Evolutionary conservation across 331 rosid genomes (phyloP).

Genomic region (Phaseolus coccineus): DNA sequence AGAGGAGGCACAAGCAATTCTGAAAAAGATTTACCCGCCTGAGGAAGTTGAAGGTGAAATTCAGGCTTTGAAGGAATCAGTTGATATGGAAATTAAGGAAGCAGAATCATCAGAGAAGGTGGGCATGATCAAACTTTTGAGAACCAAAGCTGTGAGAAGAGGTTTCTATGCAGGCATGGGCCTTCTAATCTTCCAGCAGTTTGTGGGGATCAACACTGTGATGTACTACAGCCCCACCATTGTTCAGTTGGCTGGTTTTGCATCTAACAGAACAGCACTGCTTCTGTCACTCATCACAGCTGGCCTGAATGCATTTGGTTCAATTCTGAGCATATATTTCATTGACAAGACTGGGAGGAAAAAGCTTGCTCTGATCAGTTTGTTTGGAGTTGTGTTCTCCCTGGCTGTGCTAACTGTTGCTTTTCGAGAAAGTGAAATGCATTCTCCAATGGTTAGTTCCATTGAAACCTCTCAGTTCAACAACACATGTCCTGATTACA

Average conservation of each 20-base stretch:
- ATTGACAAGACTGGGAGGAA: slow-evolving; percentile 61
- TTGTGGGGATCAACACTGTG: slow-evolving; percentile 64
- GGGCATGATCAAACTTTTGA: slow-evolving; percentile 42
- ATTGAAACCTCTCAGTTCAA: slow-evolving; percentile 43
- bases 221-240: slow-evolving; percentile 67
- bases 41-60: slow-evolving; percentile 52
- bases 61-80: slow-evolving; percentile 52
- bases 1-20: slow-evolving; percentile 52
- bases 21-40: slow-evolving; percentile 49
- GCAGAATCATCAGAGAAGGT: slow-evolving; percentile 41
- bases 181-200: slow-evolving; percentile 60
- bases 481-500: slow-evolving; percentile 54
- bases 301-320: slow-evolving; percentile 60
- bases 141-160: slow-evolving; percentile 56
- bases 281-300: slow-evolving; percentile 63
- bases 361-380: slow-evolving; percentile 54
- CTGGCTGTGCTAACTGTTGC: slow-evolving; percentile 50
- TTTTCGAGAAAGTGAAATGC: slow-evolving; percentile 50
- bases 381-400: slow-evolving; percentile 51
- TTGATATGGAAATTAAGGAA: slow-evolving; percentile 48
- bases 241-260: slow-evolving; percentile 58
- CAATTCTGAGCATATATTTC: slow-evolving; percentile 60
- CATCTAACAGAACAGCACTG: slow-evolving; percentile 58
- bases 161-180: slow-evolving; percentile 62
- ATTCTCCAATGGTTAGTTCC: slow-evolving; percentile 47